Conservation (phyloP, 2,329 filamentous ascomycete genomes). For the Rutstroemia sp. region DNA sequence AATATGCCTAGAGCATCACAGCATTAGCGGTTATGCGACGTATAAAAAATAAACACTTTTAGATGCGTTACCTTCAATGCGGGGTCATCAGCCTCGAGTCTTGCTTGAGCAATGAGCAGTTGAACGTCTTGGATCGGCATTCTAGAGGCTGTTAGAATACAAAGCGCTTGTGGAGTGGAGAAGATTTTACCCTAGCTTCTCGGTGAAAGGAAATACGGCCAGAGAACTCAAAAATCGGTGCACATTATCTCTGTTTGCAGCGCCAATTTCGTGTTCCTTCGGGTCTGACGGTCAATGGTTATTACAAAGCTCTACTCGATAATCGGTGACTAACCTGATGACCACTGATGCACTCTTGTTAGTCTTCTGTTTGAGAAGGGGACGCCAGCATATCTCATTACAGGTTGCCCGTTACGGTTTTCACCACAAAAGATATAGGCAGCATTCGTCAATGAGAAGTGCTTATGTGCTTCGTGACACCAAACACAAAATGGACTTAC, state of each 20-base stretch:
- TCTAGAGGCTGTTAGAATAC: conserved; percentile 30
- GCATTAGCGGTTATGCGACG: background rate
- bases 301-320: background rate
- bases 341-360: conserved; percentile 40
- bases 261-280: conserved; percentile 46
- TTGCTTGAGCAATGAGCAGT: conserved; percentile 48
- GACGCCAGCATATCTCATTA: background rate
- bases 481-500: background rate
- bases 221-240: conserved; percentile 47
- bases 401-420: background rate
- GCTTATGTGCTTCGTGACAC: no score
- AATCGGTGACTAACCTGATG: conserved; percentile 45
- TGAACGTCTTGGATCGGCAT: conserved; percentile 53
- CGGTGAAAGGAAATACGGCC: conserved; percentile 47
- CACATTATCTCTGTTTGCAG: conserved; percentile 46
- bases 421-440: background rate
- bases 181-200: conserved; percentile 19
- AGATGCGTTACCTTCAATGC: conserved; percentile 43
- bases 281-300: conserved; percentile 33
- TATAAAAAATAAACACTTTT: background rate
- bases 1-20: conserved; percentile 41
- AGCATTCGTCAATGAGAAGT: background rate
- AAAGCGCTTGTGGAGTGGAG: background rate
- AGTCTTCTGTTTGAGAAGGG: background rate
- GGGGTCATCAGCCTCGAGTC: conserved; percentile 44